Conservation (phyloP, 495 filamentous ascomycete genomes). For the Penicillium fimorum region DNA sequence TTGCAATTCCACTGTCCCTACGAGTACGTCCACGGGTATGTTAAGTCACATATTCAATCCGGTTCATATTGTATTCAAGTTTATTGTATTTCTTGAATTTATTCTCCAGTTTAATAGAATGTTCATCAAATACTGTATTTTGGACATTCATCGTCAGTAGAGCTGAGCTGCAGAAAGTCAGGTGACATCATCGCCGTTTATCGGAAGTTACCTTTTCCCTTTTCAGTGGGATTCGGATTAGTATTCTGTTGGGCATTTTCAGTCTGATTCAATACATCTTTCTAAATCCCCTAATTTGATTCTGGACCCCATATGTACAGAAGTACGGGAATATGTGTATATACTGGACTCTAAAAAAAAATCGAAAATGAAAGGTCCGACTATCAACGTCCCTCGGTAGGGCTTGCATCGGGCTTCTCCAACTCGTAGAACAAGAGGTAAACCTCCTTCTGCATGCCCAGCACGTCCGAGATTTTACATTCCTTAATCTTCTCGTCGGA, state of each 20-base stretch:
- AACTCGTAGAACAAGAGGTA: conserved; percentile 96
- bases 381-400: conserved; percentile 7
- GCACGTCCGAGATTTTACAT: conserved; percentile 82
- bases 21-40: conserved; percentile 10
- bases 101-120: not conserved
- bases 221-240: too few relatives aligned
- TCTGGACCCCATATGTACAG: not conserved
- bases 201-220: not conserved
- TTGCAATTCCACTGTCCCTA: conserved; percentile 15
- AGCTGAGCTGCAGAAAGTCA: not conserved
- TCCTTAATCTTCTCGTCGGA: conserved; percentile 97
- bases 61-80: not conserved
- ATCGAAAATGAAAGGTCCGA: too few relatives aligned
- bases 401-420: conserved; percentile 44
- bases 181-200: conserved; percentile 6
- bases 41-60: conserved; percentile 7
- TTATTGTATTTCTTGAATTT: not conserved
- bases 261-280: not conserved
- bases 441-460: conserved; percentile 92
- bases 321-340: not conserved
- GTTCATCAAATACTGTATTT: too few relatives aligned
- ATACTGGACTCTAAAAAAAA: conserved; percentile 2
- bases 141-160: too few relatives aligned
- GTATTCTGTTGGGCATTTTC: not conserved
- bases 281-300: not conserved